Percentiles rank a stretch among this genome's conserved stretches.
Evolutionary conservation across 768 basidiomycete genomes (phyloP).

Genomic region (Lentinula sp.): DNA sequence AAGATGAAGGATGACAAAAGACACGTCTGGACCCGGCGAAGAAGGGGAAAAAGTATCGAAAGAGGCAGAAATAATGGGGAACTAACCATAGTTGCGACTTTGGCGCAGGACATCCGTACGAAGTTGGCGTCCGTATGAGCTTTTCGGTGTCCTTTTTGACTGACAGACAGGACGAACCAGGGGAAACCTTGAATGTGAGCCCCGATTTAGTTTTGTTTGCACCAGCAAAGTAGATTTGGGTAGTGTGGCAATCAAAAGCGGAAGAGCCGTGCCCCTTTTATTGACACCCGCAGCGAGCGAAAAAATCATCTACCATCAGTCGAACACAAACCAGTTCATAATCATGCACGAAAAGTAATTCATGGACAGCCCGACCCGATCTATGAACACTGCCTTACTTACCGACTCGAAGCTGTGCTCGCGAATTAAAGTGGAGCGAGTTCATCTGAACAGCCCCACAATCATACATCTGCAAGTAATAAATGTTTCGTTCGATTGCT

Average conservation of each 20-base stretch:
- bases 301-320: background rate
- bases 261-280: background rate
- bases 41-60: background rate
- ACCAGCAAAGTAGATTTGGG: background rate
- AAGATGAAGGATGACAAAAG: background rate
- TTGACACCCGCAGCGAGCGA: background rate
- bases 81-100: slow-evolving; percentile 24
- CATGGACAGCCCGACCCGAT: background rate
- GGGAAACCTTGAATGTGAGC: background rate
- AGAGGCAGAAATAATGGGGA: background rate
- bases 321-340: slow-evolving; percentile 4
- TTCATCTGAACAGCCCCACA: slow-evolving; percentile 1
- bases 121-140: background rate
- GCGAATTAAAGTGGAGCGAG: background rate
- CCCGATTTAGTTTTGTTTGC: background rate
- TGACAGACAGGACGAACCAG: background rate
- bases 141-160: background rate
- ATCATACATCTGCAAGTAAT: background rate
- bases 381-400: background rate
- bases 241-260: background rate
- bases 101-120: slow-evolving; percentile 9
- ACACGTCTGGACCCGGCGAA: slow-evolving; percentile 2
- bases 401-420: background rate
- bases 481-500: background rate
- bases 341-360: background rate